These are phyloP conservation scores for Plenodomus tracheiphilus DNA, from an alignment of 2,329 filamentous ascomycete species.

Conservation along the genomic window DNA sequence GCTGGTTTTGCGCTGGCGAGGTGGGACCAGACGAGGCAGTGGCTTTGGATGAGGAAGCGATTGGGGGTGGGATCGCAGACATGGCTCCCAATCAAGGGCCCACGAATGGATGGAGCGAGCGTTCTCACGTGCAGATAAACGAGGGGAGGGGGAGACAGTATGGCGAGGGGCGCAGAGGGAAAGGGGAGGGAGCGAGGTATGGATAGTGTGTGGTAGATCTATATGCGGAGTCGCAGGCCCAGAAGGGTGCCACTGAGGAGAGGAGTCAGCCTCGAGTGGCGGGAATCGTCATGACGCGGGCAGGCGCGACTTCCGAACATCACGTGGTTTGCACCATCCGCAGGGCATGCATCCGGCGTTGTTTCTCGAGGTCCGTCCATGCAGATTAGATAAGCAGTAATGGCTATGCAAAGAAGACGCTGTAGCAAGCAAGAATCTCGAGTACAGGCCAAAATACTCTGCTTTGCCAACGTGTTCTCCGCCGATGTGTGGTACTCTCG, in stretches of 20 bases:
- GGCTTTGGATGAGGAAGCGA: conserved; percentile 48
- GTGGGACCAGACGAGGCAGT: conserved; percentile 41
- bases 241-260: neutral
- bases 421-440: too few species aligned
- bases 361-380: neutral
- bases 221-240: neutral
- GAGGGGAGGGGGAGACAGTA: neutral
- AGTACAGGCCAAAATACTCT: too few species aligned
- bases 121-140: neutral
- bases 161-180: neutral
- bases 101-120: conserved; percentile 18
- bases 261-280: neutral
- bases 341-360: neutral
- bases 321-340: neutral
- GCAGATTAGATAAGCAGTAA: too few species aligned
- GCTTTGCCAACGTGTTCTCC: too few species aligned
- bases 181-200: neutral
- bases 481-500: too few species aligned
- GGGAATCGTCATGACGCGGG: neutral
- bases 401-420: neutral
- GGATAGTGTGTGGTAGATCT: neutral
- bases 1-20: conserved; percentile 50
- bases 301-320: neutral
- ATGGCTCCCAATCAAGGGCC: conserved; percentile 41
- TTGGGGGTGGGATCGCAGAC: conserved; percentile 50